Base-by-base conservation (phyloP, 305 asterid genomes). In the Solanum chacoense region DNA sequence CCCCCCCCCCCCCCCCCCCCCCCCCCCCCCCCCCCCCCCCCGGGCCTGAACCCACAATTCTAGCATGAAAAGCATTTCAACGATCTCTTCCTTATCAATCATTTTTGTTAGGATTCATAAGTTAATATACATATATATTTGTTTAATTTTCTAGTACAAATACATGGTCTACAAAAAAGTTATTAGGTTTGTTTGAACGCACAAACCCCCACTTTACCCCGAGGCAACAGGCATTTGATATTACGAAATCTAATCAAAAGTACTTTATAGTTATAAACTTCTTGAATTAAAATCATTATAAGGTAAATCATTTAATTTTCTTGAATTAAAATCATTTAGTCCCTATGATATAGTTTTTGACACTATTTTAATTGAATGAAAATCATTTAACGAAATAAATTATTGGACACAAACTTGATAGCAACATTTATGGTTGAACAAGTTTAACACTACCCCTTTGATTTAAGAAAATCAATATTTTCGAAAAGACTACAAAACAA, bases 131-230 rank as follows among this genome's bases (percentile, higher is more conserved):
- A 59, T 20, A 59, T 20, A 59, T 59, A 59, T 59, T 59, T 59
- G 0, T 20, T 59, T 59, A 59, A 59, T 59, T 59, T 59, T 20
- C 6, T 20, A 20, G 5, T 8, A 59, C 1, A 59, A 59, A 59
- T 59, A 59, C 1, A 59, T 20, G 11, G 0, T 20, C 26, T 3
- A 59, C 6, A 0, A 8, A 20, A 3, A 59, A 59, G 2, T 4
- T 20, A 20, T 20, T 59, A 8, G 12, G 6, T 59, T 59, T 2
- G 0, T 59, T 8, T 18, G 69, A 59, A 59, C 26, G 0, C 69
- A 20, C 26, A 0, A 8, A 59, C 26, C 6, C 26, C 11, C 5
- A 8, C 69, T 55, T 55, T 55, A 55, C 69, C 69, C 69, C 1
- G 11, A 55, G 69, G 26, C 69, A 55, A 20, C 69, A 20, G 0